These are phyloP conservation scores for Boletus subparvulus DNA, from an alignment of 768 basidiomycete genomes.

Conservation along the genomic window DNA sequence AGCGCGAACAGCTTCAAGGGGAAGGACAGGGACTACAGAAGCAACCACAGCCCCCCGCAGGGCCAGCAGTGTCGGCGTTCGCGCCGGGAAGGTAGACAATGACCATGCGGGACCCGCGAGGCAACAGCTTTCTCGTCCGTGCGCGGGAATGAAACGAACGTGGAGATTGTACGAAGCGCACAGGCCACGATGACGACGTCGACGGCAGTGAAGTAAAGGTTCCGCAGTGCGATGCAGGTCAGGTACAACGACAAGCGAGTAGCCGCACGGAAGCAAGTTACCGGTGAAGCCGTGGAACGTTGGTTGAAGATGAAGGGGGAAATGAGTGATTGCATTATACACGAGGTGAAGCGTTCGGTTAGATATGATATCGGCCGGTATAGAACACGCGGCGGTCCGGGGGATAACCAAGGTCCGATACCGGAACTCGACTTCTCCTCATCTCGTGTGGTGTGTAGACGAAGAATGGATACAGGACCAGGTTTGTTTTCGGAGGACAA, in stretches of 20 bases:
- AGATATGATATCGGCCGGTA: conserved; percentile 25
- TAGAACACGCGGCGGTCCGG: conserved; percentile 17
- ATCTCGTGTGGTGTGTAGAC: conserved; percentile 1
- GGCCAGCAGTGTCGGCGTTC: conserved; percentile 16
- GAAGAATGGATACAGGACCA: conserved; percentile 4
- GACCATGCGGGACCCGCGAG: conserved; percentile 33
- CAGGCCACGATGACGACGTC: conserved; percentile 26
- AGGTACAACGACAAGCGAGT: conserved; percentile 20
- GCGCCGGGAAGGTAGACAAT: conserved; percentile 15
- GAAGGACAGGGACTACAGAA: conserved; percentile 3
- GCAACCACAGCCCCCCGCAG: conserved; percentile 18
- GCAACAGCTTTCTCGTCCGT: conserved; percentile 15
- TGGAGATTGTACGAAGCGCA: conserved; percentile 11
- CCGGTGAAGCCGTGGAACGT: conserved; percentile 8
- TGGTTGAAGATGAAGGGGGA: conserved; percentile 6
- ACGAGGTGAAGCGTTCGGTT: conserved; percentile 18
- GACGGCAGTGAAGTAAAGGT: conserved; percentile 5
- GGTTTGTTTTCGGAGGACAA: conserved; percentile 16
- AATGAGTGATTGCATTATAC: conserved; percentile 12
- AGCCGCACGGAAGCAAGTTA: conserved; percentile 4
- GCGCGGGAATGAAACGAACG: conserved; percentile 33
- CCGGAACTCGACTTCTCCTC: conserved; percentile 15
- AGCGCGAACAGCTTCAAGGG: conserved; percentile 17
- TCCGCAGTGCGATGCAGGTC: conserved; percentile 20
- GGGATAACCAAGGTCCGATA: conserved; percentile 21